phyloP scores from a whole-genome alignment of 768 basidiomycete genomes.

The Lactarius deliciosus region DNA sequence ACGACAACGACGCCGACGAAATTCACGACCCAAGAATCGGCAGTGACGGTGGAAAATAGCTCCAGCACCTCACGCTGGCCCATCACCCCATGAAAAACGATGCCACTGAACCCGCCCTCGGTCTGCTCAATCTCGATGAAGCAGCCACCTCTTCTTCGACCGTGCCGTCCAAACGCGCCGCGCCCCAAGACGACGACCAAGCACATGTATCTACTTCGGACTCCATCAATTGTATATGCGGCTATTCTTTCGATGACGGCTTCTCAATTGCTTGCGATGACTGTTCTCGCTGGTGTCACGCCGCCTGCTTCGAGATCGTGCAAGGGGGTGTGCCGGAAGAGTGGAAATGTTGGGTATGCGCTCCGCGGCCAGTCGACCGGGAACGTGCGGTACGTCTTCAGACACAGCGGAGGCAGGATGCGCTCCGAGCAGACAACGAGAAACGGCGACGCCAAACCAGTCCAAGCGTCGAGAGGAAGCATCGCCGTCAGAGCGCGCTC shows the following conservation, averaged over 20 bases:
- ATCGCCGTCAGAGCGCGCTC: constrained; percentile 38
- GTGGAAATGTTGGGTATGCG: constrained; percentile 74
- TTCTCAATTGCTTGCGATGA: constrained; percentile 83
- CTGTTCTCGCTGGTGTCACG: constrained; percentile 84
- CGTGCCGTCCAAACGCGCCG: constrained; percentile 43
- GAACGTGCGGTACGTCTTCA: constrained; percentile 50
- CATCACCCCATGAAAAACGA: constrained; percentile 46
- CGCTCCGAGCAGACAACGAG: constrained; percentile 30
- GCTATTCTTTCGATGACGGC: constrained; percentile 72
- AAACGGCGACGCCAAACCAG: constrained; percentile 38
- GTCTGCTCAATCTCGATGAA: constrained; percentile 52
- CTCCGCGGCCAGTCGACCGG: constrained; percentile 48
- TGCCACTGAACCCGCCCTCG: constrained; percentile 60
- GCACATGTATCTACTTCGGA: constrained; percentile 37
- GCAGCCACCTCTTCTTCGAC: constrained; percentile 38
- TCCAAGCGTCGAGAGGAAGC: constrained; percentile 42
- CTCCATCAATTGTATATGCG: constrained; percentile 72
- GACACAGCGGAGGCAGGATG: constrained; percentile 40
- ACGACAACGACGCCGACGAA: constrained; percentile 6
- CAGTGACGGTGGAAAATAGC: constrained; percentile 9
- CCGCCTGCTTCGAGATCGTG: constrained; percentile 68
- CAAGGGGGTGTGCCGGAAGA: constrained; percentile 65
- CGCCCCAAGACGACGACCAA: constrained; percentile 30
- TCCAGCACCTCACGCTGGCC: background rate
- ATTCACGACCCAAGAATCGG: constrained; percentile 6